Conservation (phyloP, 345 rosid species). For the Physaria fendleri region DNA sequence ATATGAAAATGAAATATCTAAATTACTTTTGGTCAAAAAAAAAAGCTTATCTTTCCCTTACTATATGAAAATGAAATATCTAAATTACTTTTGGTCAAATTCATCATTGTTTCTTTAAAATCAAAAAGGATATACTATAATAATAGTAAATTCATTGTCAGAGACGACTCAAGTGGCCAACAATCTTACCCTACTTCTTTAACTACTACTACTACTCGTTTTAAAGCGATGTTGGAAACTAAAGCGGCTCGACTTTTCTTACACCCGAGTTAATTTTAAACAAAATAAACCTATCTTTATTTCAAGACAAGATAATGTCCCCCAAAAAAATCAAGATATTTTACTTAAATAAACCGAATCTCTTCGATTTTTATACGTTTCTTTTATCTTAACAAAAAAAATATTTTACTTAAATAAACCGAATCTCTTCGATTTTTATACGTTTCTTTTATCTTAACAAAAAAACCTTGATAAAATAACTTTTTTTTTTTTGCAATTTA, state of each 20-base stretch:
- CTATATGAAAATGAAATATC: constrained; percentile 16
- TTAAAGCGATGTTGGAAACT: constrained; percentile 25
- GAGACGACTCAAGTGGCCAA: constrained; percentile 27
- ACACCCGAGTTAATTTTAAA: background rate
- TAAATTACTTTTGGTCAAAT: constrained; percentile 5
- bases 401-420: background rate
- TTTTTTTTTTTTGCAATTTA: background rate
- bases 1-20: constrained; percentile 15
- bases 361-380: background rate
- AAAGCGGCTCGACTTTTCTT: constrained; percentile 31
- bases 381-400: background rate
- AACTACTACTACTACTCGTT: constrained; percentile 31
- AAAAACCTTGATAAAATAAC: no score
- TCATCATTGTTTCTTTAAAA: constrained; percentile 17
- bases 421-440: background rate
- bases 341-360: background rate
- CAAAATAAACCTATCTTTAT: background rate
- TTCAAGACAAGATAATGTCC: background rate
- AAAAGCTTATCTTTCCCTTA: no score
- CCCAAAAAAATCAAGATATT: background rate
- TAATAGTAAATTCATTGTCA: constrained; percentile 19
- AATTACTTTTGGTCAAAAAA: constrained; percentile 9
- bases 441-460: constrained; percentile 1
- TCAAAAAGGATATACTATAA: constrained; percentile 18
- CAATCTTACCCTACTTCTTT: constrained; percentile 33